Evolutionary conservation across 768 basidiomycete genomes (phyloP), one percentile per base, ranked within the genome.

Genomic region (Infundibulicybe gibba): DNA sequence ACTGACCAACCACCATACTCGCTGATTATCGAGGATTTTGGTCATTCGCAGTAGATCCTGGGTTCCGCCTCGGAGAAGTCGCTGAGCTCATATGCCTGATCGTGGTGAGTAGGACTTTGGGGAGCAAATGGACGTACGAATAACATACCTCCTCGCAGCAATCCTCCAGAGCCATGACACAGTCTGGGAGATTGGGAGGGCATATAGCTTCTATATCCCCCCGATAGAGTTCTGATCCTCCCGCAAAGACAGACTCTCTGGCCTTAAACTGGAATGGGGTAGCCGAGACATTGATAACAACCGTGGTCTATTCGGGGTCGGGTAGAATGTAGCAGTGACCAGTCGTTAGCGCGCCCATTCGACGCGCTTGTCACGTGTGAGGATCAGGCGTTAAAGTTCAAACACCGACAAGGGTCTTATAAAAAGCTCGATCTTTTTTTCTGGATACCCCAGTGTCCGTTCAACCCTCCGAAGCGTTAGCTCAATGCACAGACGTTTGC

Each of bases 101-200:
- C 13, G 39, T 11, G 25, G 6, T 25, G 32, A 39, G 19, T 41
- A 37, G 43, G 42, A 2, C 38, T 34, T 2, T 41, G 33, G 13
- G 14, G n/a, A 34, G 19, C 39, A 47, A 16, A 33, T 33, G n/a
- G 31, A 32, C 32, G n/a, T 13, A 32, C 41, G 9, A 19, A n/a
- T 45, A 38, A n/a, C 47, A 44, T 49, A 81, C 85, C 80, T 89
- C 84, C 60, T 88, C 83, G 57, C 86, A 90, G 54, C 87, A 89
- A 54, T 88, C 85, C 55, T 89, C 85, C 77, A 90, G 80, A 0
- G 84, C 82, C 53, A 76, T 67, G 3, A 90, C 88, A 56, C 88
- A 89, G 64, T 89, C 88, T 44, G 74, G 75, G 14, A 90, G 69
- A 62, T 80, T 80, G 0, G 81, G 85, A 3, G 86, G 86, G 56